Evolutionary conservation across 208 protist genomes (phyloP), one percentile per base, ranked within the genome.

Genomic region (Crithidia sp.): DNA sequence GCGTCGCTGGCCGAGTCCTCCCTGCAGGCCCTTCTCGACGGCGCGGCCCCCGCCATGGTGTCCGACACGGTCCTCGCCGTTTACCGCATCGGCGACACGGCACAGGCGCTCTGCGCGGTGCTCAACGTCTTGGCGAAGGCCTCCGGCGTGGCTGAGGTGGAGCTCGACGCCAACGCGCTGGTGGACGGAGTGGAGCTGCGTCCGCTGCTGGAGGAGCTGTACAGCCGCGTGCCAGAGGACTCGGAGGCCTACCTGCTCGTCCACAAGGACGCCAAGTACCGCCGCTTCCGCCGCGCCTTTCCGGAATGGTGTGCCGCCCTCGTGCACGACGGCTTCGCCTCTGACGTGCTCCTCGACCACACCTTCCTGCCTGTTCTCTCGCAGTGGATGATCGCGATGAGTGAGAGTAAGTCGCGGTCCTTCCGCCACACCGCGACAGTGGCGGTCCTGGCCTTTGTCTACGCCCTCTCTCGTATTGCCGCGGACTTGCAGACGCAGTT

Each of bases 341-440:
- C 62, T 7, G 88, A 92, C 67, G 45, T 90, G 7, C 58, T 95
- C 28, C 78, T 89, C 10, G 86, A 97, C 60, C 53, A 64, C 43
- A 50, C 69, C 10, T 83, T 95, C 44, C 68, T 96, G 12, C 83
- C 89, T 0, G 82, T 83, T 12, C 58, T 93, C 4, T 56, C 84
- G 45, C 86, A 88, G 67, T 97, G 93, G 91, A n/a, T 96, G 16
- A 77, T 95, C 9, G 84, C 87, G 39, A 97, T 97, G 90, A 90
- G 82, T 63, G 93, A 96, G 79, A 95, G 93, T 79, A 97, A 95
- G 80, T 85, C 83, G 36, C 82, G 93, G 12, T 77, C 82, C 40
- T 96, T 96, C 62, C 91, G 93, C 37, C 93, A 97, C 81, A 96
- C 93, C 8, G 80, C 90, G 7, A 94, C 88, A 10, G 78, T 89